Base-by-base conservation (phyloP, 495 filamentous ascomycete species). In the Rhypophila decipiens region DNA sequence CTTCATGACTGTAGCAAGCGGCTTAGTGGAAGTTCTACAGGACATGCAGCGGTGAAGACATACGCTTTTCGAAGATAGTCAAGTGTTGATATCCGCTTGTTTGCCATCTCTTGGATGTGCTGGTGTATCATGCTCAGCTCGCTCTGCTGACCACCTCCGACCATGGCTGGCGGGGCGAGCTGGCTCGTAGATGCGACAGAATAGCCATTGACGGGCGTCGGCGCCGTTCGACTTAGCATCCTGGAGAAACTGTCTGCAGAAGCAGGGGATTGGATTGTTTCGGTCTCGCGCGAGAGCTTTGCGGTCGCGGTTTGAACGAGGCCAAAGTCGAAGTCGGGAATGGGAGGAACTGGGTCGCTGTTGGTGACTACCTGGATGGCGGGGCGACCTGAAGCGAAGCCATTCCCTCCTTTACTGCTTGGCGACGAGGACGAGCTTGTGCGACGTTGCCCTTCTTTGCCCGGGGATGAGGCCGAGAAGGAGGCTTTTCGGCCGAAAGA, bases 51-150 rank as follows among this genome's bases (percentile, higher is more conserved):
- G n/a, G 29, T 5, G 18, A 21, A 23, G 39, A 77, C 86, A 66
- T 67, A 95, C 86, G 87, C 84, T 69, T 94, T 96, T 42, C 89
- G 78, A 40, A 99, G 66, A 55, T 97, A 99, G 57, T 94, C 88
- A 22, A 99, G 61, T 0, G 94, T 99, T n/a, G 90, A 88, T 70
- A 97, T 95, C 53, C 93, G 77, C 72, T 96, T 99, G 18, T 86
- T 83, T 7, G 87, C 84, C 61, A 85, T 80, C 24, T 96, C 90
- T 38, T 93, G 86, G 35, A 99, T 87, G 49, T 94, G 87, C 61
- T 89, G 84, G 63, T 88, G 90, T 12, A 73, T 43, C 7, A 62
- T 57, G 15, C 58, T 54, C 20, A 60, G 54, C 57, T 74, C 72
- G 50, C 51, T 66, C 44, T 60, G 67, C 42, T 57, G 52, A 39